Percentiles rank a stretch among this genome's conserved stretches.
phyloP scores from a whole-genome alignment of 1,284 basidiomycete genomes.

The Singerocomus rubriflavus region DNA sequence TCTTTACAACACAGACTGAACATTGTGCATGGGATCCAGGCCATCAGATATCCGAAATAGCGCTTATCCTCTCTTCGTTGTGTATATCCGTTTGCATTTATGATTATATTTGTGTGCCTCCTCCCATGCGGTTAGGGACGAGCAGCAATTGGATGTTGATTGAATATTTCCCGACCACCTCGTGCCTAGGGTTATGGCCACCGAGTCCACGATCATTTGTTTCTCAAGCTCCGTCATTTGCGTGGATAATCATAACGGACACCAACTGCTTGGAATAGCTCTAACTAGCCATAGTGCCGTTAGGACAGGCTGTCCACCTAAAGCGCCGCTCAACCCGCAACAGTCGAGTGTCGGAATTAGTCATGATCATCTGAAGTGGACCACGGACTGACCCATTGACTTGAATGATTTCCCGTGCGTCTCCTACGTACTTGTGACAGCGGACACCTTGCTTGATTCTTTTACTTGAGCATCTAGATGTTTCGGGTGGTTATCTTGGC shows the following conservation, averaged over 20 bases:
- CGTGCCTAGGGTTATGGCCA: background rate
- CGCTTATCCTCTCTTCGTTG: background rate
- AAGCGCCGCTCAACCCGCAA: constrained; percentile 7
- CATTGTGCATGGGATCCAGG: background rate
- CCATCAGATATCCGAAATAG: constrained; percentile 16
- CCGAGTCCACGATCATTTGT: background rate
- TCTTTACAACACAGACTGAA: background rate
- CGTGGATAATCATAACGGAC: background rate
- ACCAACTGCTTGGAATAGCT: constrained; percentile 2
- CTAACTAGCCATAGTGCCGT: background rate
- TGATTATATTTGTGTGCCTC: background rate
- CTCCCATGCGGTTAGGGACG: constrained; percentile 2
- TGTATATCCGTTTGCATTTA: background rate
- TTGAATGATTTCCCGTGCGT: background rate
- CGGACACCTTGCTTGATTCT: background rate
- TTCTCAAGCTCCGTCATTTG: background rate
- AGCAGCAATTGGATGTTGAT: background rate
- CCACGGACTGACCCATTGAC: background rate
- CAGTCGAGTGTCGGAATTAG: background rate
- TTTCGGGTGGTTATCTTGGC: background rate
- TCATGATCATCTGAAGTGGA: background rate
- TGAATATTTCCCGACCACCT: background rate
- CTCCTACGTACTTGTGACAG: background rate
- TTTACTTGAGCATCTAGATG: background rate
- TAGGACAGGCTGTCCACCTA: background rate